Base-by-base conservation (phyloP, 164 flowering plant species). In the Vitis rotundifolia region DNA sequence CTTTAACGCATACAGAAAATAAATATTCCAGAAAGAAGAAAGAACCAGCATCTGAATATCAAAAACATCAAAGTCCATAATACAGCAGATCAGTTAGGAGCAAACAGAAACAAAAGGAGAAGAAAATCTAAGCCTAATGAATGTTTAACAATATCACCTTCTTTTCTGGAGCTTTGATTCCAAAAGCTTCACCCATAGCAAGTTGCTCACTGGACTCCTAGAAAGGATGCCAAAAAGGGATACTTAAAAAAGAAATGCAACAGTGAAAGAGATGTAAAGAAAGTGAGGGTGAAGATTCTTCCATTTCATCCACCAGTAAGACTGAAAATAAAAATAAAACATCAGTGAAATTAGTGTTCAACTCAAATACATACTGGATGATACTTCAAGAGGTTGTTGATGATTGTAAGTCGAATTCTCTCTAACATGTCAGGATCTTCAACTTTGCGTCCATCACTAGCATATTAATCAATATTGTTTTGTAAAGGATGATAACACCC, bases 101-200 rank as follows among this genome's bases (percentile, higher is more conserved):
- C 44, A 37, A 37, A 6, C 44, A 3, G 44, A 37, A 37, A 22
- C 26, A 22, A 52, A 58, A 29, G 70, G 59, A 57, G 13, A 66
- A 12, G 4, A 63, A 69, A 55, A n/a, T 14, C 56, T 29, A 31
- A 67, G 9, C 6, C 22, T 9, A 11, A 70, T 37, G 9, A 28
- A 54, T 8, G 9, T 11, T n/a, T 12, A 60, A 9, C 31, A 29
- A 18, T 1, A 49, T 79, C 58, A 95, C 98, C 97, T 93, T 89
- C 78, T 85, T 84, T 68, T 79, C 80, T 56, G 98, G 97, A 71
- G 94, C 87, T 77, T 87, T 87, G 64, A 91, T 81, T 68, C 99
- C 99, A 84, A 95, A 95, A 66, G 88, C 89, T 76, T 90, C 95
- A 53, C 97, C 97, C 93, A 92, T 82, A 18, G 95, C 97, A 76